Evolutionary conservation across 2,329 filamentous ascomycete genomes (phyloP).

Genomic region (Neofusicoccum kwambonambiense): DNA sequence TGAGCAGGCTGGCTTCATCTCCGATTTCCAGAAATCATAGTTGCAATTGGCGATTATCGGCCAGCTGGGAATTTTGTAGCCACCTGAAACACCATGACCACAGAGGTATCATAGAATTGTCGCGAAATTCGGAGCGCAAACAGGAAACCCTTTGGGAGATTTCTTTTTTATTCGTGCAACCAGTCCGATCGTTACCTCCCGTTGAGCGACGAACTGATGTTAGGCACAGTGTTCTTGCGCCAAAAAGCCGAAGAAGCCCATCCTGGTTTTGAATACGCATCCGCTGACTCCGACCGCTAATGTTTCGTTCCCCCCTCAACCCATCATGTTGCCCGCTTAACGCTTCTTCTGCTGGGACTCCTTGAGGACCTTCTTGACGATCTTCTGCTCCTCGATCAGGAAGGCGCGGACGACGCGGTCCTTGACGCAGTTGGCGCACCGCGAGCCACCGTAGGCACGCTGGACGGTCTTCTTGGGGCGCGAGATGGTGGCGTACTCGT

Average conservation of each 20-base stretch:
- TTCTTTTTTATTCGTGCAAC: constrained; percentile 20
- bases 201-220: constrained; percentile 17
- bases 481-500: constrained; percentile 95
- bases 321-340: constrained; percentile 29
- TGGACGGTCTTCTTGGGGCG: constrained; percentile 99
- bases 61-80: neutral
- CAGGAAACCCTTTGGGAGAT: constrained; percentile 17
- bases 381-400: constrained; percentile 99
- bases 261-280: constrained; percentile 18
- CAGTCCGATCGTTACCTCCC: constrained; percentile 18
- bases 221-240: constrained; percentile 19
- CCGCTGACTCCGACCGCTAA: constrained; percentile 19
- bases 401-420: constrained; percentile 97
- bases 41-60: neutral
- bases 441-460: constrained; percentile 96
- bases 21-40: neutral
- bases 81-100: neutral
- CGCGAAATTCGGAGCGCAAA: neutral
- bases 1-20: neutral
- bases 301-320: constrained; percentile 14
- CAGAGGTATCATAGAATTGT: neutral
- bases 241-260: constrained; percentile 20
- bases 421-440: constrained; percentile 98
- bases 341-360: constrained; percentile 81
- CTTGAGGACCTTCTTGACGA: constrained; percentile 99